phyloP scores from a whole-genome alignment of 768 basidiomycete species.

The Leccinum pellstonianum region DNA sequence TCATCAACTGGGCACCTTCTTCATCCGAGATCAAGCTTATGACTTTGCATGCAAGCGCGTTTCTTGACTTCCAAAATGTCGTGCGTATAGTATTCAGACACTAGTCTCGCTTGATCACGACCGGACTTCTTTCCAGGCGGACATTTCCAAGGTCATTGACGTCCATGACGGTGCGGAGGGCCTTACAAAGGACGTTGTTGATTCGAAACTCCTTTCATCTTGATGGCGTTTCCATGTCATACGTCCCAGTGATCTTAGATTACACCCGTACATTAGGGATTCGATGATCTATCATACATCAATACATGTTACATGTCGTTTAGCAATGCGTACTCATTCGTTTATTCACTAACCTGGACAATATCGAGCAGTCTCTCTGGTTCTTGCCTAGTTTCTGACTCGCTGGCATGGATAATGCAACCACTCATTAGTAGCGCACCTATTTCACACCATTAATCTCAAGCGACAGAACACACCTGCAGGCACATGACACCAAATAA shows the following conservation, averaged over 20 bases:
- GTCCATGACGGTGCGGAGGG: slow-evolving; percentile 79
- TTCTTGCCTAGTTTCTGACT: background rate
- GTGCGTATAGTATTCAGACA: slow-evolving; percentile 41
- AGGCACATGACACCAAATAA: too few species aligned
- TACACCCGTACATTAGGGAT: background rate
- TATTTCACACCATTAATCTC: too few species aligned
- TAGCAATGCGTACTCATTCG: background rate
- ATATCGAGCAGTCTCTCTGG: slow-evolving; percentile 4
- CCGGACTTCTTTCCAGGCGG: slow-evolving; percentile 47
- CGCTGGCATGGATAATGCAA: background rate
- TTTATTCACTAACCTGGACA: background rate
- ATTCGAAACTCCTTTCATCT: slow-evolving; percentile 49
- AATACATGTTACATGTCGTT: background rate
- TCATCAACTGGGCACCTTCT: slow-evolving; percentile 86
- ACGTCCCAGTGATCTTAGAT: background rate
- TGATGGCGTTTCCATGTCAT: slow-evolving; percentile 3
- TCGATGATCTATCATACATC: background rate
- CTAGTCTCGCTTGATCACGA: slow-evolving; percentile 1
- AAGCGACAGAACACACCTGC: too few species aligned
- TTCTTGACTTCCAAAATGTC: slow-evolving; percentile 74
- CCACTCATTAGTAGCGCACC: background rate
- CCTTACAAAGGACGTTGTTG: slow-evolving; percentile 70
- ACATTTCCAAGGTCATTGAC: slow-evolving; percentile 78
- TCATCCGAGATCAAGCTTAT: slow-evolving; percentile 72
- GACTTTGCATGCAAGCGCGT: slow-evolving; percentile 82